These are phyloP conservation scores for Luzula sylvatica DNA, from an alignment of 176 grass and related monocot genomes.

Conservation along the genomic window DNA sequence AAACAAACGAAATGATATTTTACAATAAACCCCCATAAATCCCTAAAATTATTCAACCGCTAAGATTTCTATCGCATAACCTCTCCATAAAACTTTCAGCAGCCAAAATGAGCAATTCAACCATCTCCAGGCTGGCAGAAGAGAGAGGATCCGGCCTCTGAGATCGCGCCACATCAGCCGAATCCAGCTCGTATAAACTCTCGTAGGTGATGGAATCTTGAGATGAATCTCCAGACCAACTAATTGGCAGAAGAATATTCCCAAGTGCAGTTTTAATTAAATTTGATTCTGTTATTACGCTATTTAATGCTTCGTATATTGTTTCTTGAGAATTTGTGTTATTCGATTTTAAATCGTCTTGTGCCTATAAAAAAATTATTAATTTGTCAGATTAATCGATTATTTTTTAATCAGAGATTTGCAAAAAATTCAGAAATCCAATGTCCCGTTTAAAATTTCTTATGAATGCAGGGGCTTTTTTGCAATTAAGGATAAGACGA, in stretches of 20 bases:
- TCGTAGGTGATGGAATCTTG: constrained; percentile 39
- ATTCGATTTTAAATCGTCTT: constrained; percentile 56
- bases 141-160: constrained; percentile 44
- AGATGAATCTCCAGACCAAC: constrained; percentile 65
- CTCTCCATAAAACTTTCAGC: constrained; percentile 45
- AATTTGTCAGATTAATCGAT: no score
- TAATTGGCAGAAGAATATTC: constrained; percentile 49
- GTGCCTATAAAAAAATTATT: constrained; percentile 23
- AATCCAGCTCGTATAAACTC: constrained; percentile 35
- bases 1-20: no score
- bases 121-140: constrained; percentile 63
- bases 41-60: background rate
- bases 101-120: constrained; percentile 69
- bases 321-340: constrained; percentile 24
- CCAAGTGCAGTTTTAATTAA: constrained; percentile 61
- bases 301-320: constrained; percentile 50
- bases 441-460: no score
- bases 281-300: constrained; percentile 66
- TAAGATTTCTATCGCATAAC: constrained; percentile 30
- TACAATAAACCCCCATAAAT: no score
- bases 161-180: constrained; percentile 27
- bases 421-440: no score
- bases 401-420: no score
- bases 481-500: no score
- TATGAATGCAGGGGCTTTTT: no score